phyloP scores from a whole-genome alignment of 2,329 filamentous ascomycete genomes.

The Colletotrichum tropicicola region DNA sequence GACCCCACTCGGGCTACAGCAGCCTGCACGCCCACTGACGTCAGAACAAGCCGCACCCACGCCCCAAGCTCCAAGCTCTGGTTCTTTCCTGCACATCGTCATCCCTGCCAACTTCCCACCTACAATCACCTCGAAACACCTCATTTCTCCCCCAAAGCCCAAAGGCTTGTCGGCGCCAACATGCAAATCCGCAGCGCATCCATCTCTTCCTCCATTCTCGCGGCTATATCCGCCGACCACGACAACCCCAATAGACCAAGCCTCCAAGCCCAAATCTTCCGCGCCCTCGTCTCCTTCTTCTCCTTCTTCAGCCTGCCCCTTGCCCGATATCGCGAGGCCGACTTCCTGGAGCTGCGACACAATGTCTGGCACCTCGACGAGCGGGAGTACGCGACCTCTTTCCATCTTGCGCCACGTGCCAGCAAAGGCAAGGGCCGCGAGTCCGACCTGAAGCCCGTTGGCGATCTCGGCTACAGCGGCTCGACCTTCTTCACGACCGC shows the following conservation, averaged over 20 bases:
- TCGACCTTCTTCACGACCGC: slow-evolving; percentile 78
- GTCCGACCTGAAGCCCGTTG: slow-evolving; percentile 61
- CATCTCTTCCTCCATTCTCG: slow-evolving; percentile 66
- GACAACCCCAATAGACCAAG: slow-evolving; percentile 11
- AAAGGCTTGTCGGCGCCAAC: not conserved
- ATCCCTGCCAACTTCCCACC: not conserved
- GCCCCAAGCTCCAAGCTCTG: no score
- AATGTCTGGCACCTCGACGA: slow-evolving; percentile 45
- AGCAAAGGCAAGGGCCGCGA: slow-evolving; percentile 42
- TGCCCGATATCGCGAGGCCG: slow-evolving; percentile 36
- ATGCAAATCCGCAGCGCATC: slow-evolving; percentile 47
- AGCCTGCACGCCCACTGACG: no score
- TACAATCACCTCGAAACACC: not conserved
- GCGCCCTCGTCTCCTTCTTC: slow-evolving; percentile 40
- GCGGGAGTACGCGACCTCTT: slow-evolving; percentile 48
- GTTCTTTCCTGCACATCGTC: not conserved
- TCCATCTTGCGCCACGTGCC: slow-evolving; percentile 36
- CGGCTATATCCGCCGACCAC: slow-evolving; percentile 59
- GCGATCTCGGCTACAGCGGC: slow-evolving; percentile 78
- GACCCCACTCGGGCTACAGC: no score
- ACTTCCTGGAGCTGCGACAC: slow-evolving; percentile 39
- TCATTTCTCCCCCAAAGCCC: not conserved
- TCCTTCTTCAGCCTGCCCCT: slow-evolving; percentile 44
- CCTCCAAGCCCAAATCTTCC: slow-evolving; percentile 5
- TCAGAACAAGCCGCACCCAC: no score